Evolutionary conservation across 2,329 filamentous ascomycete genomes (phyloP).

Genomic region (Fusarium oxysporum): DNA sequence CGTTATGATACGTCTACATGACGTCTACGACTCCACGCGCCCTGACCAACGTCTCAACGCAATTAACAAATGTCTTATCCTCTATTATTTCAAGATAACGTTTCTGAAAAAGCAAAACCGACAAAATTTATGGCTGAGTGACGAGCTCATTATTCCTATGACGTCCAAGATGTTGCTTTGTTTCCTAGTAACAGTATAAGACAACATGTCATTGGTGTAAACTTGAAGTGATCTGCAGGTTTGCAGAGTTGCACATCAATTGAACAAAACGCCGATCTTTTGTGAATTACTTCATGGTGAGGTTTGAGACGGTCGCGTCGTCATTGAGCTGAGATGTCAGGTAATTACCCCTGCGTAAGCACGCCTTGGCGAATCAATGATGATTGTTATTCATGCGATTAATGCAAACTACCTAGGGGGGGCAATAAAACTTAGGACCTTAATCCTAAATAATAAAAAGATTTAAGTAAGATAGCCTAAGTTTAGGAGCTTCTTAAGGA

Average conservation of each 20-base stretch:
- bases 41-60: neutral
- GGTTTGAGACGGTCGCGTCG: neutral
- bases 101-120: neutral
- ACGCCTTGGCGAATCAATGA: neutral
- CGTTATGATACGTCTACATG: neutral
- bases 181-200: neutral
- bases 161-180: neutral
- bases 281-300: neutral
- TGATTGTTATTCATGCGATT: neutral
- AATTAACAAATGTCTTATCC: neutral
- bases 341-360: neutral
- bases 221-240: neutral
- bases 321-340: neutral
- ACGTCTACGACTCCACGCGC: constrained; percentile 10
- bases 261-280: neutral
- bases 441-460: neutral
- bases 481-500: neutral
- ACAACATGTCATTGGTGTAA: neutral
- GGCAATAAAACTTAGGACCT: neutral
- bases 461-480: neutral
- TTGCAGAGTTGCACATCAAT: too few species aligned
- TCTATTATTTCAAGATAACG: constrained; percentile 8
- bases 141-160: neutral
- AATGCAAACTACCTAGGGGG: neutral
- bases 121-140: neutral